Evolutionary conservation across 208 protist species (phyloP), one percentile per base, ranked within the genome.

Genomic region (Trypanosoma melophagium): DNA sequence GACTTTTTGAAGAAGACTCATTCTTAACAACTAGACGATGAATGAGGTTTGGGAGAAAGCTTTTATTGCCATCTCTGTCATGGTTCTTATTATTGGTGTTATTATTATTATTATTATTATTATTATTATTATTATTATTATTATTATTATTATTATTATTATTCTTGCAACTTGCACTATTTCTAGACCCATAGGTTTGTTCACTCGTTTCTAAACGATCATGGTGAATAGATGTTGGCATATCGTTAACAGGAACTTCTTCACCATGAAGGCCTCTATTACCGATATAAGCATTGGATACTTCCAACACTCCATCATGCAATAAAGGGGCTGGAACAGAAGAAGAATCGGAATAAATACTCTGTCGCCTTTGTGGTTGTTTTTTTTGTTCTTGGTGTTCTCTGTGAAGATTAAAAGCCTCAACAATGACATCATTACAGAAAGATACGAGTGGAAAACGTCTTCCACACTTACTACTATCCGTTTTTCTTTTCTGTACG

Each of bases 341-440:
- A 35, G 28, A 35, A 35, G 28, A 35, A 5, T 35, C n/a, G n/a
- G n/a, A n/a, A n/a, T n/a, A n/a, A n/a, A n/a, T 35, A 35, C 3
- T 5, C 28, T 35, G 28, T 5, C 28, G 5, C 28, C 12, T 17
- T 22, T 38, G 55, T 7, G 16, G 10, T 8, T 22, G 10, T 42
- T 17, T 38, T 38, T 22, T 42, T 12, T 22, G 24, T 44, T 60
- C 13, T 16, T 9, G 12, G 1, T 19, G 19, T 22, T 25, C 19
- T 31, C 35, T 17, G 35, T 71, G 66, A 38, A 71, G 66, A 44
- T 42, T 41, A 42, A 64, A 62, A 49, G 57, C 66, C 21, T 45
- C 66, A 9, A 61, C 57, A 54, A 71, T 16, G 14, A 41, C 57
- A 17, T 71, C 66, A 40, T 31, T 64, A 45, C 66, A 71, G 25